These are phyloP conservation scores for Globisporangium mamillatum DNA, from an alignment of 352 stramenopile genomes.

Conservation along the genomic window DNA sequence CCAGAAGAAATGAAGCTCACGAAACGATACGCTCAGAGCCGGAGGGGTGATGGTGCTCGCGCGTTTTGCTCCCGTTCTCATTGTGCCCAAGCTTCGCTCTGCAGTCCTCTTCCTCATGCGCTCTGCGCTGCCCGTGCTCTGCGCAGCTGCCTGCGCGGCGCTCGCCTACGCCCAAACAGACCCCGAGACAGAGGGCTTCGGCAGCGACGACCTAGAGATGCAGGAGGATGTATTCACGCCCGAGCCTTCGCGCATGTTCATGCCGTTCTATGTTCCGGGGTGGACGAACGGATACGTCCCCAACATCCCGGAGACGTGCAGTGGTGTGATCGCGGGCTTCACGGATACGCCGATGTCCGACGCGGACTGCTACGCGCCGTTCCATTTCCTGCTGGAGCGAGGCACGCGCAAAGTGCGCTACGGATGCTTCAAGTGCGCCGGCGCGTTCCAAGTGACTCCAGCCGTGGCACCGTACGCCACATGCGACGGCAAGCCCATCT, in stretches of 20 bases:
- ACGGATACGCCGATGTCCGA: background rate
- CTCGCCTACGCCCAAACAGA: background rate
- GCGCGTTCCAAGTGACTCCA: background rate
- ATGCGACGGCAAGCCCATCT: constrained; percentile 8
- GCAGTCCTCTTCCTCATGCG: background rate
- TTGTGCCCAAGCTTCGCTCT: background rate
- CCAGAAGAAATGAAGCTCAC: background rate
- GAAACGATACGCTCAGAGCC: background rate
- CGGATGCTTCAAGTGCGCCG: constrained; percentile 12
- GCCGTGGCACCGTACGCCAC: constrained; percentile 2
- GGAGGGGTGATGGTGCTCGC: background rate
- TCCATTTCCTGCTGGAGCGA: constrained; percentile 11
- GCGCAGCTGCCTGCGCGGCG: background rate
- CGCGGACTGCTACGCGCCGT: constrained; percentile 6
- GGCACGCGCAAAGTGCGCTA: constrained; percentile 10
- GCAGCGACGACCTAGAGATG: background rate
- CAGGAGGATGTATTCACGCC: constrained; percentile 1
- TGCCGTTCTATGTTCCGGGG: background rate
- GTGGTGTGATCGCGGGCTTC: constrained; percentile 9
- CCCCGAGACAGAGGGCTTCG: background rate
- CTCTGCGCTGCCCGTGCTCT: background rate
- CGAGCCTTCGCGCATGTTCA: background rate
- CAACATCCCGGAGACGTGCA: constrained; percentile 2
- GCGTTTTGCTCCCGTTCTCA: no score
- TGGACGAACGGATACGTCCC: constrained; percentile 10